Percentiles rank a stretch among this genome's conserved stretches.
phyloP scores from a whole-genome alignment of 2,329 filamentous ascomycete species.

The Neonectria coccinea region DNA sequence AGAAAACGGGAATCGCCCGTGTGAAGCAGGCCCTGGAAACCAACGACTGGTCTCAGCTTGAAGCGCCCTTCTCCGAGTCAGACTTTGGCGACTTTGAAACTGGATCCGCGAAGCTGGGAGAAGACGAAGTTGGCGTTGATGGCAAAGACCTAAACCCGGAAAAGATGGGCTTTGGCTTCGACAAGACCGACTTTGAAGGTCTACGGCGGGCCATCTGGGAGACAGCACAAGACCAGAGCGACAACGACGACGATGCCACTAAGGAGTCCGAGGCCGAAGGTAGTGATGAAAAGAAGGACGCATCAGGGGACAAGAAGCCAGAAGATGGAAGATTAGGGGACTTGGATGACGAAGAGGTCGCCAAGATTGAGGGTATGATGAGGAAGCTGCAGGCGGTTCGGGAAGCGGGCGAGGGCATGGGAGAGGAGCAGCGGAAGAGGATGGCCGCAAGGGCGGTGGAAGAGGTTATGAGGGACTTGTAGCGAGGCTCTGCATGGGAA shows the following conservation, averaged over 20 bases:
- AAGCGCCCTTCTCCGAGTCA: conserved; percentile 40
- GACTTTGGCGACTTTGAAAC: conserved; percentile 51
- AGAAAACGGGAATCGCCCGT: conserved; percentile 69
- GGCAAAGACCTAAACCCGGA: conserved; percentile 58
- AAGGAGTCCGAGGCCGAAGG: conserved; percentile 29
- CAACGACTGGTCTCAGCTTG: conserved; percentile 70
- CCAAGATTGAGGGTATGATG: conserved; percentile 73
- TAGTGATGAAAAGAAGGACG: conserved; percentile 23
- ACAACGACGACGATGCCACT: conserved; percentile 28
- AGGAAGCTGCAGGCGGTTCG: conserved; percentile 70
- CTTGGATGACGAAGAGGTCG: conserved; percentile 64
- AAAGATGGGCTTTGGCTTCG: conserved; percentile 64
- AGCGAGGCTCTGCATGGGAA: conserved; percentile 14
- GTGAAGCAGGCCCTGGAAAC: conserved; percentile 72
- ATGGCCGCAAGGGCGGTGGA: conserved; percentile 71
- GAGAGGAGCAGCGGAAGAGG: conserved; percentile 69
- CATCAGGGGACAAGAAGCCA: conserved; percentile 9
- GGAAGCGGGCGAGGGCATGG: conserved; percentile 69
- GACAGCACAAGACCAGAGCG: conserved; percentile 47
- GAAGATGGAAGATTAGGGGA: conserved; percentile 56
- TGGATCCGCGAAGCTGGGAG: conserved; percentile 48
- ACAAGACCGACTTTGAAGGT: conserved; percentile 64
- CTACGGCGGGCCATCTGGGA: conserved; percentile 65
- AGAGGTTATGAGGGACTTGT: conserved; percentile 73
- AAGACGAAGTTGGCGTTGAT: conserved; percentile 45